phyloP scores from a whole-genome alignment of 1,139 yeast genomes.

The Ogataea hybrid region DNA sequence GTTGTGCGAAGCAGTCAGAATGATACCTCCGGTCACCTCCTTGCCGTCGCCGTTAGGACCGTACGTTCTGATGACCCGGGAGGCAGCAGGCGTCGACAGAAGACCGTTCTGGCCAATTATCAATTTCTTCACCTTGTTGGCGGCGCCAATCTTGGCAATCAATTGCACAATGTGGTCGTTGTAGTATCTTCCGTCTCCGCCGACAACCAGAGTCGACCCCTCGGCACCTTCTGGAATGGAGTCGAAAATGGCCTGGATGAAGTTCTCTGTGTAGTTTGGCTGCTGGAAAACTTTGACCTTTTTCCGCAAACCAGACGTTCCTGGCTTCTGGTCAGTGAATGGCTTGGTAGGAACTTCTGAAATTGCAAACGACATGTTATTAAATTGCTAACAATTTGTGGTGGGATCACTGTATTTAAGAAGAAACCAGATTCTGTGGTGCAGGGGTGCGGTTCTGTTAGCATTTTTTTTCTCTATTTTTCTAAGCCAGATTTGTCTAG shows the following conservation, averaged over 20 bases:
- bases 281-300: constrained; percentile 83
- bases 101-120: constrained; percentile 87
- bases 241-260: constrained; percentile 79
- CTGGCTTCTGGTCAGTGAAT: constrained; percentile 92
- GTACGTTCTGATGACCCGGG: constrained; percentile 79
- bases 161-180: constrained; percentile 78
- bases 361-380: constrained; percentile 17
- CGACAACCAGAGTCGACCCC: constrained; percentile 79
- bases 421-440: not conserved
- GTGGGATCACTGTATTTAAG: not conserved
- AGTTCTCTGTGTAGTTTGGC: constrained; percentile 85
- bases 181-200: constrained; percentile 96
- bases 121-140: constrained; percentile 83
- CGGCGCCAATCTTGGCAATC: constrained; percentile 83
- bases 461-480: not conserved
- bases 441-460: not conserved
- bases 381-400: not conserved
- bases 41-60: constrained; percentile 33
- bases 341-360: constrained; percentile 57
- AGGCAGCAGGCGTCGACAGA: constrained; percentile 94
- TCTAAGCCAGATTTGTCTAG: not conserved
- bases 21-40: constrained; percentile 87
- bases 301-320: constrained; percentile 95
- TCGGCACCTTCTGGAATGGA: constrained; percentile 88
- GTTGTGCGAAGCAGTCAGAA: constrained; percentile 94